phyloP scores from a whole-genome alignment of 768 basidiomycete species.

The Kwoniella pini region DNA sequence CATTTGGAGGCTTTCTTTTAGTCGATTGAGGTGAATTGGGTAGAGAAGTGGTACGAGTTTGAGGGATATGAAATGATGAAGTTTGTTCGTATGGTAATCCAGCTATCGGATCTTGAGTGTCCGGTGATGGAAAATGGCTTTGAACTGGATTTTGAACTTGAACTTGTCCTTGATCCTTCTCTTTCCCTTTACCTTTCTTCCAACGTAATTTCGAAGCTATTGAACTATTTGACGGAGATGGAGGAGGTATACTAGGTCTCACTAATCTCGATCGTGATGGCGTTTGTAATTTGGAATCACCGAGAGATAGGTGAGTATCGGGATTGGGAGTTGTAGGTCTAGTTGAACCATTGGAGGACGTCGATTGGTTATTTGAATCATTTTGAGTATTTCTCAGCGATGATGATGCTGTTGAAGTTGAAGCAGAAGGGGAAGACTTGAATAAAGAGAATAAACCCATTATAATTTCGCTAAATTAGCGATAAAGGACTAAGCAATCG shows the following conservation, averaged over 20 bases:
- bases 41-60: not conserved
- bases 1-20: not conserved
- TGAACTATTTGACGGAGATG: constrained; percentile 10
- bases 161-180: not conserved
- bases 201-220: constrained; percentile 4
- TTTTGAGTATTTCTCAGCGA: not conserved
- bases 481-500: no score
- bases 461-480: not conserved
- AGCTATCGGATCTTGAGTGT: not conserved
- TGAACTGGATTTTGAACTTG: not conserved
- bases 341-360: not conserved
- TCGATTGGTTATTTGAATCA: not conserved
- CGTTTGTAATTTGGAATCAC: not conserved
- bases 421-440: constrained; percentile 1
- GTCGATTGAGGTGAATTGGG: constrained; percentile 6
- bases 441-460: constrained; percentile 20
- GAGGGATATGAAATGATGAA: not conserved
- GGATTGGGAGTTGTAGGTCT: constrained; percentile 14
- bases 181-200: constrained; percentile 13
- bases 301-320: not conserved
- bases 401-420: not conserved
- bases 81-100: constrained; percentile 7
- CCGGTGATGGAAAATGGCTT: no score
- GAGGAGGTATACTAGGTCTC: constrained; percentile 16
- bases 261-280: constrained; percentile 1